phyloP scores from a whole-genome alignment of 805 yeast species.

The Candida krabiensis region DNA sequence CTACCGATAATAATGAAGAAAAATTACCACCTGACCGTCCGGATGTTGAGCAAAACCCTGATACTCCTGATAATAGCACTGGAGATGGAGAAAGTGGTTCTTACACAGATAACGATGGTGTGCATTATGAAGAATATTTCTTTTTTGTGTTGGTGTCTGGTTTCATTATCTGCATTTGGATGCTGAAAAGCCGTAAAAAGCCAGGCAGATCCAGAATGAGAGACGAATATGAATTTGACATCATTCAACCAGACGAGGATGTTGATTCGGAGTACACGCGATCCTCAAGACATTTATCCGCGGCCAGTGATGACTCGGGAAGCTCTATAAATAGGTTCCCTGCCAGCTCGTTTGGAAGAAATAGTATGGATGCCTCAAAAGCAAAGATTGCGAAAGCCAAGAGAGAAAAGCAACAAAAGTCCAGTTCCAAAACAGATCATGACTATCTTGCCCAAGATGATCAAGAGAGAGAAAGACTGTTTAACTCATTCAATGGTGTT shows the following conservation, averaged over 20 bases:
- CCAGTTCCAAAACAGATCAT: conserved; percentile 8
- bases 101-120: conserved; percentile 20
- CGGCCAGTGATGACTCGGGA: conserved; percentile 13
- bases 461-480: conserved; percentile 41
- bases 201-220: conserved; percentile 52
- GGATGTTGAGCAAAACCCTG: conserved; percentile 2
- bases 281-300: conserved; percentile 13
- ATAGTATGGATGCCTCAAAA: conserved; percentile 25
- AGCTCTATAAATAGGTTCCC: conserved; percentile 15
- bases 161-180: conserved; percentile 45
- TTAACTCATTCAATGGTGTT: conserved; percentile 42
- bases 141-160: conserved; percentile 61
- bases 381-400: conserved; percentile 7
- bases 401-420: neutral
- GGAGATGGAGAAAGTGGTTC: conserved; percentile 24
- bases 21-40: neutral
- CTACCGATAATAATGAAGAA: conserved; percentile 6
- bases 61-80: conserved; percentile 19
- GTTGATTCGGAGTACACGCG: conserved; percentile 18
- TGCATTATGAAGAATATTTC: conserved; percentile 61
- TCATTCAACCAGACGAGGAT: conserved; percentile 51
- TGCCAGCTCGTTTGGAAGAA: conserved; percentile 18
- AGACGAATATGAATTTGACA: conserved; percentile 75
- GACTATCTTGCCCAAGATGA: conserved; percentile 29
- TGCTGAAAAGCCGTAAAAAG: conserved; percentile 37